Conservation (phyloP, 2,329 filamentous ascomycete species). For the Colletotrichum cordylinicola region DNA sequence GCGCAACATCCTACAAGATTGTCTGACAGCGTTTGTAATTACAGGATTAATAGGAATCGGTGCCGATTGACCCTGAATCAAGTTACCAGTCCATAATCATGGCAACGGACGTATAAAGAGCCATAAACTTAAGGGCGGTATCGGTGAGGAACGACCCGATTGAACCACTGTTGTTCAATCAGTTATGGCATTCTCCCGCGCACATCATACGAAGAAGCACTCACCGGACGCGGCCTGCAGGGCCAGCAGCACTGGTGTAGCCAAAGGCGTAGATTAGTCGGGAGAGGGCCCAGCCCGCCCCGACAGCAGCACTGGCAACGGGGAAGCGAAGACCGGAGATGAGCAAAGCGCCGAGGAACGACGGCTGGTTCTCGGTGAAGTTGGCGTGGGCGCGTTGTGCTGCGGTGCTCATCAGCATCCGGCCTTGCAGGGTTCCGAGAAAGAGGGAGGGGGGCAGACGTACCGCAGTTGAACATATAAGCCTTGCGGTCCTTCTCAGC, state of each 20-base stretch:
- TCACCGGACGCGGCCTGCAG: slow-evolving; percentile 47
- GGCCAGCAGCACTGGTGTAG: slow-evolving; percentile 55
- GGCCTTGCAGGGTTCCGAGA: not conserved
- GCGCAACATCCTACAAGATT: not conserved
- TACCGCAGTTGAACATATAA: slow-evolving; percentile 68
- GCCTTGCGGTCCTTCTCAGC: slow-evolving; percentile 60
- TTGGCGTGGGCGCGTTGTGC: slow-evolving; percentile 68
- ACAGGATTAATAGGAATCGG: not conserved
- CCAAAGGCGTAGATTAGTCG: slow-evolving; percentile 62
- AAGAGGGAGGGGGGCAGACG: slow-evolving; percentile 23
- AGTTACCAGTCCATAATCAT: slow-evolving; percentile 38
- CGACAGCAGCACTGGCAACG: slow-evolving; percentile 51
- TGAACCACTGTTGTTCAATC: slow-evolving; percentile 37
- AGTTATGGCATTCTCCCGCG: not conserved
- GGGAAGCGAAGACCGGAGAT: slow-evolving; percentile 64
- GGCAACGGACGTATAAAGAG: slow-evolving; percentile 47
- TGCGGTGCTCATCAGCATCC: slow-evolving; percentile 26
- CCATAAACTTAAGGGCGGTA: slow-evolving; percentile 44
- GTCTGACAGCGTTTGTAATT: not conserved
- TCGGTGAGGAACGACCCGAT: slow-evolving; percentile 39
- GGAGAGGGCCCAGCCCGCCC: slow-evolving; percentile 56
- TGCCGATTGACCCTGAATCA: not conserved
- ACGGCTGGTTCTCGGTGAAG: slow-evolving; percentile 65
- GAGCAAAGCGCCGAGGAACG: slow-evolving; percentile 57
- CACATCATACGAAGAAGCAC: slow-evolving; percentile 22